Evolutionary conservation across 2,329 filamentous ascomycete species (phyloP), one percentile per base, ranked within the genome.

Genomic region (Tolypocladium pustulatum): DNA sequence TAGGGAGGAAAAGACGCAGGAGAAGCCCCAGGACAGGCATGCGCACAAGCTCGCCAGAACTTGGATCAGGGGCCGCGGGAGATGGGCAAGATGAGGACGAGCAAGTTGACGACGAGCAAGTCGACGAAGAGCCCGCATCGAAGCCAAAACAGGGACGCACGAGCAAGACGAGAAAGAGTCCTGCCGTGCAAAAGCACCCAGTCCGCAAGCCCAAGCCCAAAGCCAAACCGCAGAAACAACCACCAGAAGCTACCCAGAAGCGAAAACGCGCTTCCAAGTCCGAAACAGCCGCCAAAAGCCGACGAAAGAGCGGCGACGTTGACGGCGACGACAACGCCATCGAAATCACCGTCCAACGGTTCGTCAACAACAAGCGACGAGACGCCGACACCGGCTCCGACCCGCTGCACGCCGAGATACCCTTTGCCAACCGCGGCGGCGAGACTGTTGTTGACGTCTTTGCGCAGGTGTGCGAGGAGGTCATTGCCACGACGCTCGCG

Each of bases 361-460:
- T 85, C 54, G 67, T 74, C 64, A 81, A 80, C n/a, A 75, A 75
- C 56, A 74, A 74, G 37, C 70, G 67, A n/a, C 70, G 70, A 4
- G 70, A 71, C 15, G 74, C 76, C 4, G 73, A 75, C 43, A 76
- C 77, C 3, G 69, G 69, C 3, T 69, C 71, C 3, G 75, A 83
- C 52, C 75, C 79, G 0, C 72, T 82, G 4, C 76, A 76, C 52
- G 66, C 72, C 2, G 78, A 81, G 5, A 81, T 85, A 2, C 80
- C 82, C 0, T 82, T 80, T 61, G 73, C 76, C 0, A 80, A 78
- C 63, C 76, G 78, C 20, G 71, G 73, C 27, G 81, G 82, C 53
- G 83, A 86, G 63, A 88, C 83, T 54, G 76, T 81, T 0, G 74
- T 87, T 2, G 85, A 88, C 63, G 84, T 87, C 1, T 74, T 88